phyloP scores from a whole-genome alignment of 2,329 filamentous ascomycete genomes.

The Fusarium torulosum region DNA sequence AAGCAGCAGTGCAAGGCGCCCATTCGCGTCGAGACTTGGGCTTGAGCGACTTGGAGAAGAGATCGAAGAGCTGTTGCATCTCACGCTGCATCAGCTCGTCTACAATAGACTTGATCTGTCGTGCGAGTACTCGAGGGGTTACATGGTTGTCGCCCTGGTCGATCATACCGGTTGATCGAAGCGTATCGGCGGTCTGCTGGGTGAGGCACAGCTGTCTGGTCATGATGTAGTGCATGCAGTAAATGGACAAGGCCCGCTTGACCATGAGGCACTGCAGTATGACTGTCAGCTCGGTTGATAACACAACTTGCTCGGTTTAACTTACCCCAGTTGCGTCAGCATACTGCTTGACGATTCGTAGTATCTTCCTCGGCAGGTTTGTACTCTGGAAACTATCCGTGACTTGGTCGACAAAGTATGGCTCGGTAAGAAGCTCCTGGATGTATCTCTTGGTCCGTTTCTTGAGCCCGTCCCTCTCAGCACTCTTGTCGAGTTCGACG shows the following conservation, averaged over 20 bases:
- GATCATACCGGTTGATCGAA: slow-evolving; percentile 59
- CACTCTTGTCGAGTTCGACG: slow-evolving; percentile 58
- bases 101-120: slow-evolving; percentile 68
- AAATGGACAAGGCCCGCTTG: slow-evolving; percentile 65
- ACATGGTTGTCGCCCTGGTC: slow-evolving; percentile 60
- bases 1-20: slow-evolving; percentile 69
- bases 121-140: slow-evolving; percentile 67
- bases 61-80: slow-evolving; percentile 64
- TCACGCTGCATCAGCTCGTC: slow-evolving; percentile 67
- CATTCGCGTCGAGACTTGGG: slow-evolving; percentile 66
- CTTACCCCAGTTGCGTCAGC: slow-evolving; percentile 60
- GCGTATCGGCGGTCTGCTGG: slow-evolving; percentile 55
- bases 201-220: slow-evolving; percentile 67
- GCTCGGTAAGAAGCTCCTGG: slow-evolving; percentile 62
- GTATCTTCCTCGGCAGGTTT: slow-evolving; percentile 59
- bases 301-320: slow-evolving; percentile 24
- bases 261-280: slow-evolving; percentile 60
- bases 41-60: slow-evolving; percentile 66
- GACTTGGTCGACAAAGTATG: slow-evolving; percentile 62
- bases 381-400: slow-evolving; percentile 62
- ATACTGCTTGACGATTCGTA: slow-evolving; percentile 63
- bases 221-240: slow-evolving; percentile 69
- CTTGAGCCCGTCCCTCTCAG: slow-evolving; percentile 61
- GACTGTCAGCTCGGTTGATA: slow-evolving; percentile 27
- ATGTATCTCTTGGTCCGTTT: slow-evolving; percentile 63